Evolutionary conservation across 2,329 filamentous ascomycete species (phyloP).

Genomic region (Didymella exigua): DNA sequence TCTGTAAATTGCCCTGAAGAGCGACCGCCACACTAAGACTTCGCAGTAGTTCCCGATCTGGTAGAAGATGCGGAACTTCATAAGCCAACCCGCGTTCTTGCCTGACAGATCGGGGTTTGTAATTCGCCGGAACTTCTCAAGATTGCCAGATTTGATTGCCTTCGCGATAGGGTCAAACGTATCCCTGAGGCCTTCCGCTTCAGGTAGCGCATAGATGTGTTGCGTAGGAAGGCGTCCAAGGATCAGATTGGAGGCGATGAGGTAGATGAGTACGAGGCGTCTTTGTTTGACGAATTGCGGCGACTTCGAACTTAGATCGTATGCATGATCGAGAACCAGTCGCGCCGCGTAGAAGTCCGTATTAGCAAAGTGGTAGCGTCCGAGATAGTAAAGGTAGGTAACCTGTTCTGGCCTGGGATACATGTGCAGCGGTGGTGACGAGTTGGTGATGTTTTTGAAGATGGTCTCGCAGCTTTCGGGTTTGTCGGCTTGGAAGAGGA

Average conservation of each 20-base stretch:
- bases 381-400: conserved; percentile 93
- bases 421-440: conserved; percentile 77
- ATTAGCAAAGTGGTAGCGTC: conserved; percentile 85
- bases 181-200: conserved; percentile 67
- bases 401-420: conserved; percentile 88
- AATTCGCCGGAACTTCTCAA: conserved; percentile 73
- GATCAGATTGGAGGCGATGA: conserved; percentile 82
- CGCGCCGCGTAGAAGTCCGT: conserved; percentile 81
- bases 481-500: conserved; percentile 86
- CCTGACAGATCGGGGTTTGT: conserved; percentile 55
- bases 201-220: conserved; percentile 69
- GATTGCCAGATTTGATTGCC: conserved; percentile 75
- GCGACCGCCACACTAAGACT: conserved; percentile 80
- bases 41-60: conserved; percentile 78
- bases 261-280: conserved; percentile 78
- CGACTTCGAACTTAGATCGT: conserved; percentile 67
- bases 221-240: conserved; percentile 80
- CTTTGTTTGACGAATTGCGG: conserved; percentile 67
- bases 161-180: conserved; percentile 75
- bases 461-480: conserved; percentile 84
- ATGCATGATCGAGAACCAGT: conserved; percentile 77
- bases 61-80: conserved; percentile 75
- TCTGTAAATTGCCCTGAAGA: conserved; percentile 78
- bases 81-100: conserved; percentile 65
- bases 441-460: conserved; percentile 83